Conservation (phyloP, 1,139 yeast species). For the Yamadazyma taylorii region DNA sequence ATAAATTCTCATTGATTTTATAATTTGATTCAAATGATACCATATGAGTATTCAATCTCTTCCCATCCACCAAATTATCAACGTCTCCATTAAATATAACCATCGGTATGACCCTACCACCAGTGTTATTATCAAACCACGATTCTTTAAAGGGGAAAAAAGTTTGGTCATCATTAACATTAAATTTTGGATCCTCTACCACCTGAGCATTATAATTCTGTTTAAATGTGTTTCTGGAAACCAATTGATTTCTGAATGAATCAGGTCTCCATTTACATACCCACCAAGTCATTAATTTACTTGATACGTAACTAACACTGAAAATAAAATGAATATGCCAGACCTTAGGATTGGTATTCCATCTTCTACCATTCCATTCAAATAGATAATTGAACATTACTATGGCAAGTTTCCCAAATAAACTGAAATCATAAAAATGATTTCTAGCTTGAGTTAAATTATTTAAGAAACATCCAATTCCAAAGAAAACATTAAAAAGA, state of each 20-base stretch:
- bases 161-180: slow-evolving; percentile 47
- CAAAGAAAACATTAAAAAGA: slow-evolving; percentile 52
- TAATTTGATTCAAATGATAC: slow-evolving; percentile 47
- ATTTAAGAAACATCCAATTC: slow-evolving; percentile 60
- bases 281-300: slow-evolving; percentile 93
- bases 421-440: slow-evolving; percentile 39
- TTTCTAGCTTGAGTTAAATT: slow-evolving; percentile 53
- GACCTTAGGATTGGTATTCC: slow-evolving; percentile 60
- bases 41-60: slow-evolving; percentile 53
- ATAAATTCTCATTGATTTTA: slow-evolving; percentile 39
- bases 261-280: slow-evolving; percentile 45
- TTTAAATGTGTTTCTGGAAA: slow-evolving; percentile 31
- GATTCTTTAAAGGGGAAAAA: slow-evolving; percentile 48
- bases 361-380: slow-evolving; percentile 78
- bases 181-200: slow-evolving; percentile 15
- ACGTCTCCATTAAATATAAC: slow-evolving; percentile 60
- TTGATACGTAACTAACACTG: slow-evolving; percentile 82
- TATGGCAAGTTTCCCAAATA: slow-evolving; percentile 68
- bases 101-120: slow-evolving; percentile 39
- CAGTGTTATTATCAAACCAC: slow-evolving; percentile 57
- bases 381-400: slow-evolving; percentile 81
- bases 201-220: slow-evolving; percentile 26
- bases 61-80: slow-evolving; percentile 70
- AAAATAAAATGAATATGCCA: slow-evolving; percentile 76
- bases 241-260: slow-evolving; percentile 42